Conservation (phyloP, 2,329 filamentous ascomycete genomes). For the Balansia obtecta region DNA sequence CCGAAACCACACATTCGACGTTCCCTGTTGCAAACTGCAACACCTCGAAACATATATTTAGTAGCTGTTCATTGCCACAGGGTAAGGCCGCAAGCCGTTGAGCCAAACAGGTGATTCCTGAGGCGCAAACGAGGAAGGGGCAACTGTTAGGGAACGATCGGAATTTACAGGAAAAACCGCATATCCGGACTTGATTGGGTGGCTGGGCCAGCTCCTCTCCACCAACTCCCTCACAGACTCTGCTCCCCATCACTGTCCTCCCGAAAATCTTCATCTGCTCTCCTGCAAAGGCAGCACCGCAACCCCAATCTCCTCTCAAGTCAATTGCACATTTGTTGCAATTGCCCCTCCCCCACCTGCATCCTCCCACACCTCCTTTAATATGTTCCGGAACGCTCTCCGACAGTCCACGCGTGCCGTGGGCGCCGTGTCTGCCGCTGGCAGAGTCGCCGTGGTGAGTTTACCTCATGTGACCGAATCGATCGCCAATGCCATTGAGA, state of each 20-base stretch:
- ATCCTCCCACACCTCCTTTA: constrained; percentile 39
- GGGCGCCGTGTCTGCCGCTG: constrained; percentile 82
- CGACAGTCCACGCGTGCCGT: constrained; percentile 92
- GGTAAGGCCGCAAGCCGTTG: too few species aligned
- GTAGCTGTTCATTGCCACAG: too few species aligned
- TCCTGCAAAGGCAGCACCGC: constrained; percentile 34
- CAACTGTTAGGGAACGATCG: constrained; percentile 27
- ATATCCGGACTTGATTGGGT: constrained; percentile 23
- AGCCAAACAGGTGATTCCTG: constrained; percentile 9
- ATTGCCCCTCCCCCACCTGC: constrained; percentile 45
- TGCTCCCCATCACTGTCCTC: constrained; percentile 27
- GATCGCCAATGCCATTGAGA: constrained; percentile 34
- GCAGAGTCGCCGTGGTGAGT: constrained; percentile 93
- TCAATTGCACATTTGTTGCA: constrained; percentile 49
- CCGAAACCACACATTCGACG: too few species aligned
- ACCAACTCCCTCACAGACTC: constrained; percentile 30
- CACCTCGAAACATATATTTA: too few species aligned
- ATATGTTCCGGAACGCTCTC: constrained; percentile 97
- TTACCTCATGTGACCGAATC: constrained; percentile 27
- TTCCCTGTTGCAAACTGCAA: too few species aligned
- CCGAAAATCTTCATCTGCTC: constrained; percentile 33
- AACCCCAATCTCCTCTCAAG: constrained; percentile 46
- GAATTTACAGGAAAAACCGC: constrained; percentile 28
- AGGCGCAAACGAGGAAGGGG: constrained; percentile 12
- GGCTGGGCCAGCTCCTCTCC: constrained; percentile 20